phyloP scores from a whole-genome alignment of 768 basidiomycete species.

The Artomyces pyxidatus region DNA sequence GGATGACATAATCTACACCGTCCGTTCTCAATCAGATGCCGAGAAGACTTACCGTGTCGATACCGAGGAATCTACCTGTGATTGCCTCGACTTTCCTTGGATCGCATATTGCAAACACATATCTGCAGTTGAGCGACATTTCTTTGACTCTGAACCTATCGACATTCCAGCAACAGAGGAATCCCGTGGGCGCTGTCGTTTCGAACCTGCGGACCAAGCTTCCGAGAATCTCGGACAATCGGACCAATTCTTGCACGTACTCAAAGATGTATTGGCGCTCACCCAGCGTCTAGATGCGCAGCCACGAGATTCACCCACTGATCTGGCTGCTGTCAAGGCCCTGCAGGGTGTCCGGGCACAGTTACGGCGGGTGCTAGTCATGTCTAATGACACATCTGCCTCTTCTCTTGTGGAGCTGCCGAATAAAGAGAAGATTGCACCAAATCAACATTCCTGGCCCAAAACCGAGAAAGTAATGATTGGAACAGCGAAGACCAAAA shows the following conservation, averaged over 20 bases:
- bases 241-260: no score
- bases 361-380: neutral
- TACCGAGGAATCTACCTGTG: neutral
- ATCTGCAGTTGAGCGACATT: neutral
- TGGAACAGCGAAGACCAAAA: slow-evolving; percentile 9
- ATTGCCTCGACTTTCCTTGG: neutral
- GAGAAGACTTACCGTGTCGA: neutral
- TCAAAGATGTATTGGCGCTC: no score
- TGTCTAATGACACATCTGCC: neutral
- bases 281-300: no score
- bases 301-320: no score
- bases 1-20: neutral
- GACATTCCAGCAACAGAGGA: neutral
- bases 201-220: neutral
- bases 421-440: neutral
- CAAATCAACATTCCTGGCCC: neutral
- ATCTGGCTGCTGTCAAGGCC: no score
- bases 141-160: neutral
- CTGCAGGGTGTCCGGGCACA: neutral
- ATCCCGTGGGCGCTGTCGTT: no score
- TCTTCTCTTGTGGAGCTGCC: neutral
- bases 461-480: neutral
- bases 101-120: neutral
- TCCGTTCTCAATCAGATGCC: neutral
- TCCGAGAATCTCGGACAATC: neutral